These are phyloP conservation scores for Nemania sp. DNA, from an alignment of 2,329 filamentous ascomycete genomes.

Conservation along the genomic window DNA sequence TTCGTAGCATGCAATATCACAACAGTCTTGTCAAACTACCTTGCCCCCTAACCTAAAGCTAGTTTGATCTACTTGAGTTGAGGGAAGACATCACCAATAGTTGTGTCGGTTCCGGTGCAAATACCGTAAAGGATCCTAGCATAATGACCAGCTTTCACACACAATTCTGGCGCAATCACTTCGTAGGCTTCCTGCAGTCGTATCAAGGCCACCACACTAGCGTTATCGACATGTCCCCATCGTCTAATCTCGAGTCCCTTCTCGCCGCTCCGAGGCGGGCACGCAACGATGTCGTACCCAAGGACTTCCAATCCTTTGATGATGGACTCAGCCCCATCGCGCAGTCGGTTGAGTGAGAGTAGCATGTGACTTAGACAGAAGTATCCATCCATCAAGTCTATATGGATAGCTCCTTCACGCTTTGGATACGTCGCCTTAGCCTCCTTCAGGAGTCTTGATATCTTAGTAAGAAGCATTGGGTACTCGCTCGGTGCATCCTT, in stretches of 20 bases:
- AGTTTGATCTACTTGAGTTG: conserved; percentile 34
- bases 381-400: conserved; percentile 41
- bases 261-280: conserved; percentile 33
- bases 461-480: conserved; percentile 16
- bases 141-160: conserved; percentile 38
- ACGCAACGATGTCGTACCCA: conserved; percentile 44
- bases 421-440: conserved; percentile 45
- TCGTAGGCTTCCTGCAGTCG: neutral
- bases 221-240: conserved; percentile 42
- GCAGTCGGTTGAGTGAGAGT: neutral
- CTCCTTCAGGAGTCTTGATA: conserved; percentile 36
- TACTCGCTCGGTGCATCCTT: neutral
- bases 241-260: conserved; percentile 18
- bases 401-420: conserved; percentile 19
- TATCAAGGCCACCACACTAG: neutral
- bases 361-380: neutral
- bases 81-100: conserved; percentile 26
- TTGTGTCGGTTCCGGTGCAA: conserved; percentile 45
- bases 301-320: conserved; percentile 46
- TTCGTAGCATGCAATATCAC: neutral
- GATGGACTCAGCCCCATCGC: conserved; percentile 38
- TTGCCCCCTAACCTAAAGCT: neutral
- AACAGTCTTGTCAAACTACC: neutral
- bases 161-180: conserved; percentile 38
- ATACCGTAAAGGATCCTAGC: conserved; percentile 45